Evolutionary conservation across 345 rosid genomes (phyloP), one percentile per base, ranked within the genome.

Genomic region (Cochlearia excelsa): DNA sequence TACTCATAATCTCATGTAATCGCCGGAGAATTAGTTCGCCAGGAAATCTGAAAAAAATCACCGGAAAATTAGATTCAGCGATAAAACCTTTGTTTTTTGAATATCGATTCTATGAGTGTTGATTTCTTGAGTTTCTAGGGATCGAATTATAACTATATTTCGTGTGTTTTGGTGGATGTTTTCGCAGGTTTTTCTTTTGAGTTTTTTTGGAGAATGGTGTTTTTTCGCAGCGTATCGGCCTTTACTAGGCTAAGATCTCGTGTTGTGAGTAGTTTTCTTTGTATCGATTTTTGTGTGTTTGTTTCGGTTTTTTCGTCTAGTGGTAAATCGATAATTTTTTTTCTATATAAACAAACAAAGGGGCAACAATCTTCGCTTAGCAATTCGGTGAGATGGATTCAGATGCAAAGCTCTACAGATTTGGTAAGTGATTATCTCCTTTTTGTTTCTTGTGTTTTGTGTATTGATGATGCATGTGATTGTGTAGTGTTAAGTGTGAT

Each of bases 331-430:
- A n/a, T n/a, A n/a, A n/a, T n/a, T n/a, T n/a, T n/a, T n/a, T n/a
- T n/a, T n/a, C n/a, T n/a, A n/a, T n/a, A n/a, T n/a, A n/a, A n/a
- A n/a, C n/a, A n/a, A 49, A 41, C 39, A 1, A 75, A 87, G 95
- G 79, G 61, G 30, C 91, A 80, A 37, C 96, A 81, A 9, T 76
- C 90, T 46, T 75, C 64, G 61, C 82, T 84, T 51, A 61, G 75
- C 70, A 77, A 77, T 48, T 86, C 96, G 0, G 80, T 84, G 2
- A 75, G 98, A 86, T 86, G 96, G 95, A 78, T 88, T 68, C 98
- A 92, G 75, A 84, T 74, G 76, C 95, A 84, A 80, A 78, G 54
- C 67, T 81, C 90, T 34, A 70, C 87, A 3, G 90, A 88, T 30
- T 66, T 84, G 51, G 98, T 92, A 77, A 11, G 35, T 3, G 23